Percentiles rank a stretch among this genome's conserved stretches.
phyloP scores from a whole-genome alignment of 2,329 filamentous ascomycete species.

The Colletotrichum magnum region DNA sequence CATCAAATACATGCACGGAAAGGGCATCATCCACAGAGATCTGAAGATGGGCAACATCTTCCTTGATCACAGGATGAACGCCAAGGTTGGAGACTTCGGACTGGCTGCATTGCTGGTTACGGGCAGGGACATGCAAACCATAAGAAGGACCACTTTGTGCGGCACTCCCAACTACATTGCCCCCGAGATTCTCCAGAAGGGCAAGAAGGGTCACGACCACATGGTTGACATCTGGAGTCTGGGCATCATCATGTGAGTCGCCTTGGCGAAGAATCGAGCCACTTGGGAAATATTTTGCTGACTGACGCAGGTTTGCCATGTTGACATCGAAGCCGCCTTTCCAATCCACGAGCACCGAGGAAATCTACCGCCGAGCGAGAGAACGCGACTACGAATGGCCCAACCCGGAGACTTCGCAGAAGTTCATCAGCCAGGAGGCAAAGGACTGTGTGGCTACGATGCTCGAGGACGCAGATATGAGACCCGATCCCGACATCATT shows the following conservation, averaged over 20 bases:
- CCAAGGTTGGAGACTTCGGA: constrained; percentile 98
- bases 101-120: constrained; percentile 92
- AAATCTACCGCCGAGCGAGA: constrained; percentile 82
- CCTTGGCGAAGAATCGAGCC: not conserved
- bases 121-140: constrained; percentile 88
- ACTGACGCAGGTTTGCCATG: constrained; percentile 83
- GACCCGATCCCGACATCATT: constrained; percentile 83
- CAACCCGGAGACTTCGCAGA: constrained; percentile 73
- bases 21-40: constrained; percentile 96
- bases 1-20: constrained; percentile 97
- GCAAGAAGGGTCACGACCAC: constrained; percentile 94
- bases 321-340: constrained; percentile 97
- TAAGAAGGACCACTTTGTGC: constrained; percentile 91
- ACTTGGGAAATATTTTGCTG: constrained; percentile 41
- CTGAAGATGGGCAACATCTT: constrained; percentile 99
- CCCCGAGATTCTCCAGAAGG: constrained; percentile 94
- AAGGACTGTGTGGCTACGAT: constrained; percentile 84
- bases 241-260: constrained; percentile 91
- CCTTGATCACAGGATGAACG: constrained; percentile 93
- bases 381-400: constrained; percentile 87
- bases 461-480: constrained; percentile 80
- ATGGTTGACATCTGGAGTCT: constrained; percentile 99
- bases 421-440: constrained; percentile 80
- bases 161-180: constrained; percentile 99
- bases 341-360: constrained; percentile 89